Evolutionary conservation across 345 rosid species (phyloP), one percentile per base, ranked within the genome.

Genomic region (Psidium guajava): DNA sequence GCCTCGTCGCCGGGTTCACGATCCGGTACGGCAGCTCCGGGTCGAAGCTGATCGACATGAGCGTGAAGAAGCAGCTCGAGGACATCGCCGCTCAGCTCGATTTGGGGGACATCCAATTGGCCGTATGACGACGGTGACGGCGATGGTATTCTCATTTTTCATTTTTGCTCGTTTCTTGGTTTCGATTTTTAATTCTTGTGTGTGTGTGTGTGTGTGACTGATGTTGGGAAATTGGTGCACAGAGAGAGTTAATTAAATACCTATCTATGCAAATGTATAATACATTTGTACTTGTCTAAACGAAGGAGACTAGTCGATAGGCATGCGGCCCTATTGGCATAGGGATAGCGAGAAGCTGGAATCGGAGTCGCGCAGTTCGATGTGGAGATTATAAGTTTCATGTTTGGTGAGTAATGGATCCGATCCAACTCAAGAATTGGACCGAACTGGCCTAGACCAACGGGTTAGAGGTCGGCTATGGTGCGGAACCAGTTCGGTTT

Each of bases 31-130:
- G 99, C 49, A 87, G 15, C 18, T 84, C 93, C 0, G 98, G 98
- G 32, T 97, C 99, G 1, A 97, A 94, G 90, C 84, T 95, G 61
- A 95, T 97, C 87, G 99, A 97, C 82, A 90, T 95, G 99, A 97
- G 99, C 84, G 98, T 95, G 44, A 95, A 94, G 97, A 97, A 92
- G 87, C 99, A 97, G 92, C 90, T 97, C 87, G 97, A 95, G 73
- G 98, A 97, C 87, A 95, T 97, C 61, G 93, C 98, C 53, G 88
- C 92, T 3, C 94, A 95, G 92, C 92, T 95, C 80, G 98, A 95
- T 42, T 90, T 94, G 88, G 93, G 93, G 51, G 98, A 95, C 77
- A 91, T 97, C 90, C 90, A 92, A 84, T 92, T 95, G 32, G 89
- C 93, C 85, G 84, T 86, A 69, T 36, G 25, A 69, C 4, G 80